These are phyloP conservation scores for Aspergillus sp. DNA, from an alignment of 2,329 filamentous ascomycete genomes.

Conservation along the genomic window DNA sequence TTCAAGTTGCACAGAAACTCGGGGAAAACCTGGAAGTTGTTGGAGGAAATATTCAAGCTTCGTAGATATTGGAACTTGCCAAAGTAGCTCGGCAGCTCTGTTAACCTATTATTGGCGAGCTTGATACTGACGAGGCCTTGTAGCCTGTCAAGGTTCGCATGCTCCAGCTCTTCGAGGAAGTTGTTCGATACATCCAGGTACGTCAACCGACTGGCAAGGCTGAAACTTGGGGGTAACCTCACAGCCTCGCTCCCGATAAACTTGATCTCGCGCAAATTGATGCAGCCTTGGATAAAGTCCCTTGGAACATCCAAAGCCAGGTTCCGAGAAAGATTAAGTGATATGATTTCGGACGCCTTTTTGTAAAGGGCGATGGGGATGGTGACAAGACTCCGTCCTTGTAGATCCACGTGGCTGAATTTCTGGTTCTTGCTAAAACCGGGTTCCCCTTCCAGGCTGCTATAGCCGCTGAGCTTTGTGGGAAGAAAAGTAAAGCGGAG, in stretches of 20 bases:
- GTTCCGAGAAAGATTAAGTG: slow-evolving; percentile 89
- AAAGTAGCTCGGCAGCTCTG: slow-evolving; percentile 77
- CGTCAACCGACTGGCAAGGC: slow-evolving; percentile 76
- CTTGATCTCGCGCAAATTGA: slow-evolving; percentile 89
- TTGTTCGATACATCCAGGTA: slow-evolving; percentile 96
- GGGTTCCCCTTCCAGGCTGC: slow-evolving; percentile 71
- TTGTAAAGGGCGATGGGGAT: slow-evolving; percentile 94
- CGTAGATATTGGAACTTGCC: slow-evolving; percentile 75
- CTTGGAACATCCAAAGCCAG: slow-evolving; percentile 88
- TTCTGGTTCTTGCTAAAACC: slow-evolving; percentile 81
- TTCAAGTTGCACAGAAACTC: slow-evolving; percentile 78
- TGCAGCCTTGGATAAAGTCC: slow-evolving; percentile 93
- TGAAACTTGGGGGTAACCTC: slow-evolving; percentile 79
- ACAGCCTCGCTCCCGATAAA: slow-evolving; percentile 92
- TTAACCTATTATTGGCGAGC: slow-evolving; percentile 88
- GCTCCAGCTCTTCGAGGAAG: slow-evolving; percentile 79
- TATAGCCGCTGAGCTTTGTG: slow-evolving; percentile 77
- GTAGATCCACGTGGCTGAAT: slow-evolving; percentile 90
- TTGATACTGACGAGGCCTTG: slow-evolving; percentile 82
- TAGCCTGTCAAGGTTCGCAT: slow-evolving; percentile 76
- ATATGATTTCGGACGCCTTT: slow-evolving; percentile 88
- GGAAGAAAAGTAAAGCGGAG: slow-evolving; percentile 95
- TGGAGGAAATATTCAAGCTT: slow-evolving; percentile 89
- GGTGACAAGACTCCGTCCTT: slow-evolving; percentile 84
- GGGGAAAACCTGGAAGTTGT: slow-evolving; percentile 83